Evolutionary conservation across 352 stramenopile species (phyloP).

Genomic region (Globisporangium paddicum): DNA sequence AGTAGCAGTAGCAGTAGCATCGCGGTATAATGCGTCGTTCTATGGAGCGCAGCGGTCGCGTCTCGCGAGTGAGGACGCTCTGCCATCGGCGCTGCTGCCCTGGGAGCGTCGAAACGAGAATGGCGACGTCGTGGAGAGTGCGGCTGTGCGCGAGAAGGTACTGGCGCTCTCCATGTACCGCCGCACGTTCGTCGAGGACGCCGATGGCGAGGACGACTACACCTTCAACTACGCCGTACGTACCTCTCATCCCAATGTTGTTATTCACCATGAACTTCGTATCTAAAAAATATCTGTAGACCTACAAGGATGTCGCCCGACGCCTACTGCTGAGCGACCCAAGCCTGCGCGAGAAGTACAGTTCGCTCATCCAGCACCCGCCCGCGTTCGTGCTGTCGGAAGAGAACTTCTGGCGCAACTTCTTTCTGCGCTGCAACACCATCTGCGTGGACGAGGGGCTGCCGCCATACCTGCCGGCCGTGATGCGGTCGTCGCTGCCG

Average conservation of each 20-base stretch:
- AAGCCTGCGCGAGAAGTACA: slow-evolving; percentile 57
- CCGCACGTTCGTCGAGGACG: slow-evolving; percentile 54
- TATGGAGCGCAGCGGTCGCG: not conserved
- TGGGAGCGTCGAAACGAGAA: slow-evolving; percentile 41
- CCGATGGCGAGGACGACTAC: slow-evolving; percentile 55
- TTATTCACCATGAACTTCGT: not conserved
- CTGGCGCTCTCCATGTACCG: slow-evolving; percentile 60
- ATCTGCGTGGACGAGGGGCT: slow-evolving; percentile 30
- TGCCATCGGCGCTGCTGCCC: slow-evolving; percentile 26
- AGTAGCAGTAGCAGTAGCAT: not conserved
- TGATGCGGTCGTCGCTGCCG: slow-evolving; percentile 21
- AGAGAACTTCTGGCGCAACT: slow-evolving; percentile 65
- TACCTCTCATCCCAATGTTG: not conserved
- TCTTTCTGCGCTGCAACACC: slow-evolving; percentile 65
- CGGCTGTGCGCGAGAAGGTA: slow-evolving; percentile 41
- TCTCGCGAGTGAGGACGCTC: slow-evolving; percentile 4
- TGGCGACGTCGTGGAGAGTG: slow-evolving; percentile 30
- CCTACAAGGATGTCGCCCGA: slow-evolving; percentile 39
- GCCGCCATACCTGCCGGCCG: slow-evolving; percentile 46
- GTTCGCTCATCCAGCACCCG: slow-evolving; percentile 31
- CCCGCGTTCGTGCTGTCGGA: slow-evolving; percentile 38
- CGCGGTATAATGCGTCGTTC: not conserved
- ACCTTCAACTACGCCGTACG: slow-evolving; percentile 44
- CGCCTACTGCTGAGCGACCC: slow-evolving; percentile 52
- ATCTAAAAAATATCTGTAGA: slow-evolving; percentile 7